phyloP scores from a whole-genome alignment of 371 early-diverging fungal genomes.

The Haplosporangium sp. region DNA sequence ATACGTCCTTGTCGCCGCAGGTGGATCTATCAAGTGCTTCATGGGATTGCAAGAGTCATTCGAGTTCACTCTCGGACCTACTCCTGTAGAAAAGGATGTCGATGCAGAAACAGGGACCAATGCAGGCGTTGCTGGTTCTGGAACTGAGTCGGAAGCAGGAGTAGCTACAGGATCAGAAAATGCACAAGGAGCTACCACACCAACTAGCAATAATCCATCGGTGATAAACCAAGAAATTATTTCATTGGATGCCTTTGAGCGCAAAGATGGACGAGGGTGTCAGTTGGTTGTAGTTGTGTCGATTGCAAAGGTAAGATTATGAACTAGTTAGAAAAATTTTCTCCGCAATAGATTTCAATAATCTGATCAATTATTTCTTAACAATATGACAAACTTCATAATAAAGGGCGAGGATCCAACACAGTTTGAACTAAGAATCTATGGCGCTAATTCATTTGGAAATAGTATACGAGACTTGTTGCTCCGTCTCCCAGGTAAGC shows the following conservation, averaged over 20 bases:
- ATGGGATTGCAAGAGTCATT: constrained; percentile 39
- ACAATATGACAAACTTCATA: not conserved
- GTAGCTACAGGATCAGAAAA: constrained; percentile 8
- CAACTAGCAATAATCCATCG: not conserved
- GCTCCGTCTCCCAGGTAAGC: constrained; percentile 35
- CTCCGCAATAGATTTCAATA: not conserved
- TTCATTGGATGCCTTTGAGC: constrained; percentile 50
- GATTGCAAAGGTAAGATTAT: constrained; percentile 34
- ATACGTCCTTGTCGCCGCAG: constrained; percentile 47
- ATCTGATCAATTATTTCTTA: not conserved
- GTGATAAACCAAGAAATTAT: constrained; percentile 33
- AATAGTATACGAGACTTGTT: constrained; percentile 31
- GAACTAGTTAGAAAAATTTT: not conserved
- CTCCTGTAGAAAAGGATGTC: not conserved
- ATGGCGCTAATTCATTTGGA: constrained; percentile 45
- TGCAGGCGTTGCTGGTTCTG: not conserved
- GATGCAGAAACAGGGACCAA: not conserved
- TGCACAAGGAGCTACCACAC: not conserved
- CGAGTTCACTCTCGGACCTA: constrained; percentile 25
- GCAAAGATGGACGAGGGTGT: constrained; percentile 42
- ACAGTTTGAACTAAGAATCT: constrained; percentile 46
- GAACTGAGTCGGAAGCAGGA: not conserved
- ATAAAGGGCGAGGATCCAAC: constrained; percentile 31
- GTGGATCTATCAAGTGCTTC: constrained; percentile 25
- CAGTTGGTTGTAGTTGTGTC: constrained; percentile 34